Evolutionary conservation across 345 rosid species (phyloP).

Genomic region (Eucalyptus pauciflora): DNA sequence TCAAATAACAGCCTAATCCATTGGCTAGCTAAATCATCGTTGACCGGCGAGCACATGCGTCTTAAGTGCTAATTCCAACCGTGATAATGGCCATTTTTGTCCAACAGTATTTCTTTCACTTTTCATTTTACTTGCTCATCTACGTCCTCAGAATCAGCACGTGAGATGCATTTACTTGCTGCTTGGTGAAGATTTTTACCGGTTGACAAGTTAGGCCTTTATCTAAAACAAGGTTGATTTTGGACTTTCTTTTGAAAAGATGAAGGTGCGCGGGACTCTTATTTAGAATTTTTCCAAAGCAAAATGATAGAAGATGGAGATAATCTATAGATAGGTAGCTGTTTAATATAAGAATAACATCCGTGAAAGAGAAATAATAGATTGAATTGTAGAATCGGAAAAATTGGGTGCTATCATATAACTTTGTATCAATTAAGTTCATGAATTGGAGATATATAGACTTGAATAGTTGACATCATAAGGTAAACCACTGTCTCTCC

Average conservation of each 20-base stretch:
- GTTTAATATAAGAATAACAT: too few relatives aligned
- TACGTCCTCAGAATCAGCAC: accelerated
- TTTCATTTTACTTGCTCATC: too few relatives aligned
- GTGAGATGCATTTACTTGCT: too few relatives aligned
- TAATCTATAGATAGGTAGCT: too few relatives aligned
- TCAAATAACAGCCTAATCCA: background rate
- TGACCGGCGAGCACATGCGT: background rate
- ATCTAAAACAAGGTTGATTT: too few relatives aligned
- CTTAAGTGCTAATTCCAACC: background rate
- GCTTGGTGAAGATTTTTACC: accelerated
- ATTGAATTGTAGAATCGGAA: background rate
- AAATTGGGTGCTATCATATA: background rate
- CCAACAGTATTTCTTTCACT: background rate
- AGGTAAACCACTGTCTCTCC: too few relatives aligned
- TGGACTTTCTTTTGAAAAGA: background rate
- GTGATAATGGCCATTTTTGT: background rate
- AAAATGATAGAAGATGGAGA: too few relatives aligned
- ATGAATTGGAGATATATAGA: background rate
- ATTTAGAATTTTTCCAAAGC: background rate
- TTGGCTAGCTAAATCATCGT: background rate
- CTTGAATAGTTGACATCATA: too few relatives aligned
- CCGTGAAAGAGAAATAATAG: background rate
- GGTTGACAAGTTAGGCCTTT: accelerated
- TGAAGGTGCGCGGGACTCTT: accelerated
- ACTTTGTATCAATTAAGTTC: background rate